Evolutionary conservation across 306 rosid species (phyloP).

Genomic region (Citrullus mucosospermus): DNA sequence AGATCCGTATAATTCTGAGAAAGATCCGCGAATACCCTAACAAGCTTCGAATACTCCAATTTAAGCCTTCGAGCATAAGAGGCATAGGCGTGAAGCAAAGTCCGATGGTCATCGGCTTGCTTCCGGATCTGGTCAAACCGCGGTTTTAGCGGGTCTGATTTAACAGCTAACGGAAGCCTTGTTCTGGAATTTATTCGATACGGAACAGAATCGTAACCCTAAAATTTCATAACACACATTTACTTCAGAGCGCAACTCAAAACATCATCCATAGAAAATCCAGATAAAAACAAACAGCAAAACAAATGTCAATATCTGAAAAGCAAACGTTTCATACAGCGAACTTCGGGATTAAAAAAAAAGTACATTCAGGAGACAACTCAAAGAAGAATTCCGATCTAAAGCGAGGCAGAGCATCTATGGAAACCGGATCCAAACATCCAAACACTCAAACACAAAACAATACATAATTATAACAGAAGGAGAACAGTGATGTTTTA

Average conservation of each 20-base stretch:
- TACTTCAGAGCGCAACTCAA: not conserved
- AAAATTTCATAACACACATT: slow-evolving; percentile 7
- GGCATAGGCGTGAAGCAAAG: slow-evolving; percentile 58
- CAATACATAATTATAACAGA: not conserved
- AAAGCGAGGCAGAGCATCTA: not conserved
- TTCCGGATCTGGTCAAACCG: slow-evolving; percentile 84
- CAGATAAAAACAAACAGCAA: not conserved
- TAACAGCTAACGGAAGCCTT: slow-evolving; percentile 63
- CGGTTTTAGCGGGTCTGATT: slow-evolving; percentile 84
- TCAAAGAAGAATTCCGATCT: not conserved
- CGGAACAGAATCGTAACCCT: slow-evolving; percentile 39
- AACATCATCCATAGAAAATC: not conserved
- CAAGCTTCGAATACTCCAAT: slow-evolving; percentile 84
- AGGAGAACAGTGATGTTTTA: not conserved
- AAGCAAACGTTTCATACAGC: not conserved
- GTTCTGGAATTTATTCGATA: slow-evolving; percentile 35
- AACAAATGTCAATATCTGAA: not conserved
- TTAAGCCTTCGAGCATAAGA: slow-evolving; percentile 80
- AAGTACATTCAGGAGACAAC: not conserved
- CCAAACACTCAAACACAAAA: slow-evolving; percentile 18
- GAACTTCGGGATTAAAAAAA: not conserved
- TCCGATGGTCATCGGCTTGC: slow-evolving; percentile 83
- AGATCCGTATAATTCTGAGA: slow-evolving; percentile 67
- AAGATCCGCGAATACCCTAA: slow-evolving; percentile 68
- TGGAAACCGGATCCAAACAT: slow-evolving; percentile 14